Conservation (phyloP, 768 basidiomycete species). For the Daedaleopsis sinensis region DNA sequence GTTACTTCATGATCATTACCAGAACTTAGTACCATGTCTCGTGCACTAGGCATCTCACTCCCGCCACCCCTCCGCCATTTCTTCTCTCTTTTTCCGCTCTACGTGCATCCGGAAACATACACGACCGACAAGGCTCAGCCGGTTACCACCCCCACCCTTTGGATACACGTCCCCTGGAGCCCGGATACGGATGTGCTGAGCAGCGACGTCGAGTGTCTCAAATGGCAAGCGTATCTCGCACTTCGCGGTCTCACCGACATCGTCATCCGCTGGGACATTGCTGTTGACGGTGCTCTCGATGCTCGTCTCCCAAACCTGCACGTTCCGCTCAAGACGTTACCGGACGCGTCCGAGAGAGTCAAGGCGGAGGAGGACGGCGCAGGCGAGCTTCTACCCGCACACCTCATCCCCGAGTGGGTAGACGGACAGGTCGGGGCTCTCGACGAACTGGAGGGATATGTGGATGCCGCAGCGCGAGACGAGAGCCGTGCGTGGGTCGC, state of each 20-base stretch:
- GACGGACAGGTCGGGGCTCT: conserved; percentile 48
- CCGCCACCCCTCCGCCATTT: conserved; percentile 49
- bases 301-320: conserved; percentile 73
- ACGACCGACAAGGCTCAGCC: conserved; percentile 37
- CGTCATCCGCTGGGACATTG: conserved; percentile 67
- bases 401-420: conserved; percentile 75
- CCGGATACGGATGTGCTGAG: conserved; percentile 50
- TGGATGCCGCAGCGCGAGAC: conserved; percentile 56
- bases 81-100: conserved; percentile 63
- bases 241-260: conserved; percentile 59
- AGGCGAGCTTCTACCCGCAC: conserved; percentile 62
- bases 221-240: conserved; percentile 86
- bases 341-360: conserved; percentile 19
- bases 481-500: conserved; percentile 86
- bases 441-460: conserved; percentile 67
- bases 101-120: conserved; percentile 45
- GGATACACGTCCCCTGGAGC: conserved; percentile 59
- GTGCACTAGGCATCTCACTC: conserved; percentile 26
- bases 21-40: conserved; percentile 7
- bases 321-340: conserved; percentile 42
- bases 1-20: too few relatives aligned
- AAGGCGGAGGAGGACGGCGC: conserved; percentile 34
- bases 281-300: conserved; percentile 69
- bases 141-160: conserved; percentile 52
- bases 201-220: conserved; percentile 82